Percentiles rank a stretch among this genome's conserved stretches.
Evolutionary conservation across 75 land plant genomes (phyloP).

Genomic region (Sequoiadendron giganteum): DNA sequence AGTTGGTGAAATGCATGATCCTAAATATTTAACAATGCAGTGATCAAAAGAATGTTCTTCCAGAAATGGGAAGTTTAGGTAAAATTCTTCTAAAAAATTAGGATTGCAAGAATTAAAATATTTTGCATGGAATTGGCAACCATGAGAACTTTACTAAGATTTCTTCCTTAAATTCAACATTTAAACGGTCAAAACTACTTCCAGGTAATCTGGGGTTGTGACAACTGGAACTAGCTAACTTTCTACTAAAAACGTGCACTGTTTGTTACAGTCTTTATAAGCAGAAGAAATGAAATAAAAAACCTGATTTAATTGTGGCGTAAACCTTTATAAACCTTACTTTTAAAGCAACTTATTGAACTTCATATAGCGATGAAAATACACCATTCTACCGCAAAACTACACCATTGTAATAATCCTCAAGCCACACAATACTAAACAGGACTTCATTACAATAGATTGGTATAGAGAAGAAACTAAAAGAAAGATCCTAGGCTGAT

Average conservation of each 20-base stretch:
- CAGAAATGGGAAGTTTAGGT: no score
- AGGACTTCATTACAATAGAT: not conserved
- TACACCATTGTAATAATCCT: not conserved
- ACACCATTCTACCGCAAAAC: not conserved
- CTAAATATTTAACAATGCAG: not conserved
- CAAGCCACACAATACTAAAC: not conserved
- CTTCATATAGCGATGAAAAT: not conserved
- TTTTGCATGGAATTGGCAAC: no score
- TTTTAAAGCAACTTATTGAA: not conserved
- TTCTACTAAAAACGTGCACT: not conserved
- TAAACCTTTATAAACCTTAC: no score
- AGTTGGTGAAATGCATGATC: not conserved
- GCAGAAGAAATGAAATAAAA: no score
- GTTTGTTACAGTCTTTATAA: no score
- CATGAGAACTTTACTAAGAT: no score
- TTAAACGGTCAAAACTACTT: no score
- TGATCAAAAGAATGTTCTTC: not conserved
- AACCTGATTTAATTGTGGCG: no score
- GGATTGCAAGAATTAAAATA: no score
- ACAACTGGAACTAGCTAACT: not conserved
- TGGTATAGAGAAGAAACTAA: not conserved
- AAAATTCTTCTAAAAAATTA: no score
- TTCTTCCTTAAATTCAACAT: no score
- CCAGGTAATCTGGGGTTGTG: no score
- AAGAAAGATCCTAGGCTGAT: not conserved